These are phyloP conservation scores for Camellia lanceoleosa DNA, from an alignment of 148 eudicot species.

Conservation along the genomic window DNA sequence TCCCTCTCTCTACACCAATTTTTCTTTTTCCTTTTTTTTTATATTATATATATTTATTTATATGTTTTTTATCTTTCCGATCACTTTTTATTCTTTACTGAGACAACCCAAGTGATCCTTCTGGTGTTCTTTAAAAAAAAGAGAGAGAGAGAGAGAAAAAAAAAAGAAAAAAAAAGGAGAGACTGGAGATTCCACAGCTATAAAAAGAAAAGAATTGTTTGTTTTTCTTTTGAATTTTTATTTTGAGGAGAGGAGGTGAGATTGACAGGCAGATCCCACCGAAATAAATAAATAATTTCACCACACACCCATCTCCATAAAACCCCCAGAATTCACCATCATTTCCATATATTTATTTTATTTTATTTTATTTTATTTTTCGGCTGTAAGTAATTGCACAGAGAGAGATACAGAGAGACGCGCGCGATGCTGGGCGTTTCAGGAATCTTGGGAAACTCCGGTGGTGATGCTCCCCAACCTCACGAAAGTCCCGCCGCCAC, in stretches of 20 bases:
- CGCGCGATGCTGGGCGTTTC: conserved; percentile 45
- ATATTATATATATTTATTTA: not conserved
- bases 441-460: conserved; percentile 33
- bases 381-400: conserved; percentile 30
- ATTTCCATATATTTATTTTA: conserved; percentile 7
- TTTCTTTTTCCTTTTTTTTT: not conserved
- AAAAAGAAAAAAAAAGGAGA: conserved; percentile 16
- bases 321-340: conserved; percentile 82
- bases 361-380: conserved; percentile 2
- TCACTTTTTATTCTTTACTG: conserved; percentile 15
- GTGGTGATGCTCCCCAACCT: conserved; percentile 18
- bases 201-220: conserved; percentile 18
- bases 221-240: not conserved
- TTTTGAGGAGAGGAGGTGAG: conserved; percentile 21
- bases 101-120: conserved; percentile 20
- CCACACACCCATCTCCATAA: conserved; percentile 60
- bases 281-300: conserved; percentile 42
- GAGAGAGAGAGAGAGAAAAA: too few relatives aligned
- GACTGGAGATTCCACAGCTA: conserved; percentile 51
- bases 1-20: too few relatives aligned
- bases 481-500: conserved; percentile 14
- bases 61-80: conserved; percentile 7
- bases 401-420: too few relatives aligned
- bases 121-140: conserved; percentile 21
- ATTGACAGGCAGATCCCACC: conserved; percentile 81